Evolutionary conservation across 306 rosid species (phyloP), one percentile per base, ranked within the genome.

Genomic region (Rosa rugosa): DNA sequence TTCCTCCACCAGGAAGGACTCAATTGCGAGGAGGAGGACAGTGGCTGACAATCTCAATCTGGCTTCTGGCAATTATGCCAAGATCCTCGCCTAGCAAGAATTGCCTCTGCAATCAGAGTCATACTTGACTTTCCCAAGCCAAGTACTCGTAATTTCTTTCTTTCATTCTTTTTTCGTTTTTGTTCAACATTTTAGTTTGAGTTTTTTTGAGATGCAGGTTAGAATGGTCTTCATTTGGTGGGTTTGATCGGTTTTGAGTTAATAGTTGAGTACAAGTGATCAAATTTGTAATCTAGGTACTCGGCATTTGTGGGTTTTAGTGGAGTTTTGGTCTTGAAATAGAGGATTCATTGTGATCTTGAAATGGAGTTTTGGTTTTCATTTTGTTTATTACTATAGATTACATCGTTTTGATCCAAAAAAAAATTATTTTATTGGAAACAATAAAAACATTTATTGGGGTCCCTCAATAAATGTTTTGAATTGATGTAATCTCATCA

Each of bases 81-180:
- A 59, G 99, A 92, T 82, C 84, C 78, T 44, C 97, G 98, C 80
- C 64, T 95, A 16, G 88, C 84, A 0, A 75, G 72, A 86, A 95
- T 91, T 77, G 75, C 98, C 51, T 85, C 92, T 56, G 82, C 96
- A 22, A 95, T 95, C 83, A 87, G 99, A 38, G 94, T 90, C 81
- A 95, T 95, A 79, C 99, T 97, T 0, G 67, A 93, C 70, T 95
- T 95, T 74, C 98, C 99, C 25, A 95, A 95, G 82, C 96, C 97
- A 71, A 98, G 98, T 95, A 16, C 42, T 31, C 34, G 34, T 31
- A 31, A 31, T 31, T 31, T 31, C 34, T 31, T 31, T 25, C 71
- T 41, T 31, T 14, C 25, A 5, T 13, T 63, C 20, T 17, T 0
- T 8, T 71, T 50, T 36, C 49, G 3, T 8, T 54, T 56, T 18